Evolutionary conservation across 192 early-diverging fungal genomes (phyloP).

Genomic region (Gamsiella multidivaricata): DNA sequence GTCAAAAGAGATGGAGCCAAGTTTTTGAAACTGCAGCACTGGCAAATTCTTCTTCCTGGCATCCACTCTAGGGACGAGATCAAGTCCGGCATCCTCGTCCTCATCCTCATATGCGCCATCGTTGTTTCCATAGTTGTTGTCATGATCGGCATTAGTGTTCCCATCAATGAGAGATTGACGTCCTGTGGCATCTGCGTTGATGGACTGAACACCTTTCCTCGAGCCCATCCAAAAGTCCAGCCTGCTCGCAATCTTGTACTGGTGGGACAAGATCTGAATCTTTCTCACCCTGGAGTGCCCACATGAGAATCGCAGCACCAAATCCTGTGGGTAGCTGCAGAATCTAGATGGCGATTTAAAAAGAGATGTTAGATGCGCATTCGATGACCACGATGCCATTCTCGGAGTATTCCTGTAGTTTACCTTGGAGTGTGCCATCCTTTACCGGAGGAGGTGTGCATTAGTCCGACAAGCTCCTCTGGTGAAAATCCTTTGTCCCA

Average conservation of each 20-base stretch:
- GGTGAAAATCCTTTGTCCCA: conserved; percentile 59
- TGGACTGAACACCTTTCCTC: conserved; percentile 36
- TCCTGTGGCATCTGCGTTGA: conserved; percentile 23
- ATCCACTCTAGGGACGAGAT: conserved; percentile 7
- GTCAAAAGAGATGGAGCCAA: conserved; percentile 74
- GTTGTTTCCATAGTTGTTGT: conserved; percentile 5
- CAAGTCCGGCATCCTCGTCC: conserved; percentile 22
- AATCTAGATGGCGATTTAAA: too few species aligned
- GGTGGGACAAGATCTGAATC: conserved; percentile 79
- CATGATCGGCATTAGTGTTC: not conserved
- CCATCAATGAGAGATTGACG: not conserved
- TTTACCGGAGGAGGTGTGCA: conserved; percentile 48
- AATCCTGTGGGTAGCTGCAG: conserved; percentile 76
- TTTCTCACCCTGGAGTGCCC: conserved; percentile 69
- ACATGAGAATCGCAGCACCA: conserved; percentile 67
- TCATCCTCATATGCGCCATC: conserved; percentile 10
- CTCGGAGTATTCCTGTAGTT: conserved; percentile 20
- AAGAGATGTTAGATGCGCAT: conserved; percentile 58
- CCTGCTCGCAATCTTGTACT: conserved; percentile 81
- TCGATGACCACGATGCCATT: not conserved
- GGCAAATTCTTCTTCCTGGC: conserved; percentile 26
- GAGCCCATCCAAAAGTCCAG: conserved; percentile 77
- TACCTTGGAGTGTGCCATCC: conserved; percentile 66
- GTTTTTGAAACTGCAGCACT: conserved; percentile 48
- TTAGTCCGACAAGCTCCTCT: conserved; percentile 52